Conservation (phyloP, 2,329 filamentous ascomycete species). For the Ophiocordyceps sinensis region DNA sequence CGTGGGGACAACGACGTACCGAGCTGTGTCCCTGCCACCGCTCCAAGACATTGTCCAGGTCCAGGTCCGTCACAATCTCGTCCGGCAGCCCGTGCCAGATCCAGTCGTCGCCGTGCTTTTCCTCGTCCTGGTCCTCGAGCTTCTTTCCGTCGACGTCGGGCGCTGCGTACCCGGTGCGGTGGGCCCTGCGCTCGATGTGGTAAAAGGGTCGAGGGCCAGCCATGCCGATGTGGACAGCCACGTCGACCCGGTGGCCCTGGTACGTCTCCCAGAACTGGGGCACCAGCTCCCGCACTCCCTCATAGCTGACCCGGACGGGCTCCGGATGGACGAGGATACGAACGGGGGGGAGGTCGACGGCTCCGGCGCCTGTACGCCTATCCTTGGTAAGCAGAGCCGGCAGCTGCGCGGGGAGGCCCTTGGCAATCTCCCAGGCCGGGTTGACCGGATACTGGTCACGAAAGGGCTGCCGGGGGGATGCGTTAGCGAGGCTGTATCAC, state of each 20-base stretch:
- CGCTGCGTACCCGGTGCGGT: conserved; percentile 57
- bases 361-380: conserved; percentile 8
- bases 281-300: conserved; percentile 45
- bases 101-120: conserved; percentile 25
- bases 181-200: conserved; percentile 54
- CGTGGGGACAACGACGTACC: conserved; percentile 19
- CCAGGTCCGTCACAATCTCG: conserved; percentile 41
- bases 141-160: conserved; percentile 54
- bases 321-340: conserved; percentile 50
- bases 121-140: conserved; percentile 37
- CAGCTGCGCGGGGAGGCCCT: conserved; percentile 49
- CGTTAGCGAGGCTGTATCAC: conserved; percentile 6
- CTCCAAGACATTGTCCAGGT: conserved; percentile 39
- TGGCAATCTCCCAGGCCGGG: conserved; percentile 68
- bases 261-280: conserved; percentile 43
- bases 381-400: conserved; percentile 33
- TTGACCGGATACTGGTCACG: conserved; percentile 57
- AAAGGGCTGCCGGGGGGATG: conserved; percentile 46
- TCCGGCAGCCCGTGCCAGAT: conserved; percentile 22
- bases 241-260: conserved; percentile 36
- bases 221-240: conserved; percentile 69
- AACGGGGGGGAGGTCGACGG: conserved; percentile 27
- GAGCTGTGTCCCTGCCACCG: conserved; percentile 39
- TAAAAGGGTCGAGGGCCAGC: conserved; percentile 51
- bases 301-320: conserved; percentile 59